Evolutionary conservation across 2,329 filamentous ascomycete species (phyloP).

Genomic region (Sclerotinia nivalis): DNA sequence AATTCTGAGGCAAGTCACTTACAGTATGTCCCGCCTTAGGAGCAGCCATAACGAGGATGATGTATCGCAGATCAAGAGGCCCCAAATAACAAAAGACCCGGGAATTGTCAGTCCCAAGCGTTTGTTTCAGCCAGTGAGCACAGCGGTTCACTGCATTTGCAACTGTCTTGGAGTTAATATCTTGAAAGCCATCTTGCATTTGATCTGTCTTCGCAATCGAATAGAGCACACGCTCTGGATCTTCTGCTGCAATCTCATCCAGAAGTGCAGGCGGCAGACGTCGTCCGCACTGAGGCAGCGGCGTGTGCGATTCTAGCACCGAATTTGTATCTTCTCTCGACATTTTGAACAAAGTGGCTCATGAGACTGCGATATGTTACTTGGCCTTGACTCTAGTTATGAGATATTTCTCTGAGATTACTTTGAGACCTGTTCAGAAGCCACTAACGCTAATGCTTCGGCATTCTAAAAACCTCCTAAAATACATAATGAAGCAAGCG

Average conservation of each 20-base stretch:
- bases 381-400: neutral
- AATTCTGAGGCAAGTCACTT: neutral
- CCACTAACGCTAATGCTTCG: too few relatives aligned
- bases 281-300: neutral
- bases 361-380: neutral
- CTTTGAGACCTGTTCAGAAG: too few relatives aligned
- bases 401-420: neutral
- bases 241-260: neutral
- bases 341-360: neutral
- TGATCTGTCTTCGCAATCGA: neutral
- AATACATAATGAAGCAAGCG: too few relatives aligned
- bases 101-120: neutral
- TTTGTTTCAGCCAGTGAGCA: neutral
- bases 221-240: neutral
- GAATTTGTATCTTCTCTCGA: neutral
- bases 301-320: neutral
- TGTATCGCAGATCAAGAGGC: constrained; percentile 35
- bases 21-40: constrained; percentile 36
- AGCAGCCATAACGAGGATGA: constrained; percentile 29
- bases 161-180: neutral
- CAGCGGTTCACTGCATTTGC: neutral
- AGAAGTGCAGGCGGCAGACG: neutral
- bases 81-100: constrained; percentile 34
- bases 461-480: too few relatives aligned
- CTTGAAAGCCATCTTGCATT: neutral